These are phyloP conservation scores for Aplosporella prunicola DNA, from an alignment of 2,329 filamentous ascomycete species.

Conservation along the genomic window DNA sequence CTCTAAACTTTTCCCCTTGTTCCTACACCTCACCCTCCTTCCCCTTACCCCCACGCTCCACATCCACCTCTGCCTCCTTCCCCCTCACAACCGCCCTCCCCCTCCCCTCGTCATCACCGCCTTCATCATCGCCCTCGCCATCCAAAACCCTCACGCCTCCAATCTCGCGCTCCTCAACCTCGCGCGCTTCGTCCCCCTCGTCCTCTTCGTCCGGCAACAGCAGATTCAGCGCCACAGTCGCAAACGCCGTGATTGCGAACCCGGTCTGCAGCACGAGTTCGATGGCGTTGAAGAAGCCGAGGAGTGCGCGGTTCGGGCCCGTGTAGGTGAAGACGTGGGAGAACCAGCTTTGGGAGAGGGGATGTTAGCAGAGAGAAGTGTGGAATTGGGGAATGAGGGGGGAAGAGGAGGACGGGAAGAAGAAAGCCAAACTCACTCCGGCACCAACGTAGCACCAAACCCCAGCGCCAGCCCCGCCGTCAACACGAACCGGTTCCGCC, in stretches of 20 bases:
- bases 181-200: slow-evolving; percentile 36
- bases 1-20: too few species aligned
- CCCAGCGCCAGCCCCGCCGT: slow-evolving; percentile 66
- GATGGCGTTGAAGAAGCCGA: slow-evolving; percentile 64
- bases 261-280: slow-evolving; percentile 45
- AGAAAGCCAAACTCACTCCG: slow-evolving; percentile 28
- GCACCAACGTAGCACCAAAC: slow-evolving; percentile 45
- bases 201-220: slow-evolving; percentile 66
- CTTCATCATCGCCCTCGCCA: slow-evolving; percentile 28
- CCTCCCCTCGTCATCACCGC: slow-evolving; percentile 28
- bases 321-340: slow-evolving; percentile 61
- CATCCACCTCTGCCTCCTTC: slow-evolving; percentile 20
- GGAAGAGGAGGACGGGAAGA: slow-evolving; percentile 6
- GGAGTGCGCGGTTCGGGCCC: slow-evolving; percentile 56
- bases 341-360: slow-evolving; percentile 50
- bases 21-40: too few species aligned
- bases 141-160: slow-evolving; percentile 21
- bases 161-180: slow-evolving; percentile 31
- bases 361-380: slow-evolving; percentile 11
- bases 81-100: slow-evolving; percentile 25
- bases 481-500: slow-evolving; percentile 72
- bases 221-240: slow-evolving; percentile 66
- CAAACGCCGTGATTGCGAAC: slow-evolving; percentile 63
- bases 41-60: too few species aligned
- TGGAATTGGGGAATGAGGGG: not conserved